Conservation (phyloP, 306 rosid species). For the Quercus alba region DNA sequence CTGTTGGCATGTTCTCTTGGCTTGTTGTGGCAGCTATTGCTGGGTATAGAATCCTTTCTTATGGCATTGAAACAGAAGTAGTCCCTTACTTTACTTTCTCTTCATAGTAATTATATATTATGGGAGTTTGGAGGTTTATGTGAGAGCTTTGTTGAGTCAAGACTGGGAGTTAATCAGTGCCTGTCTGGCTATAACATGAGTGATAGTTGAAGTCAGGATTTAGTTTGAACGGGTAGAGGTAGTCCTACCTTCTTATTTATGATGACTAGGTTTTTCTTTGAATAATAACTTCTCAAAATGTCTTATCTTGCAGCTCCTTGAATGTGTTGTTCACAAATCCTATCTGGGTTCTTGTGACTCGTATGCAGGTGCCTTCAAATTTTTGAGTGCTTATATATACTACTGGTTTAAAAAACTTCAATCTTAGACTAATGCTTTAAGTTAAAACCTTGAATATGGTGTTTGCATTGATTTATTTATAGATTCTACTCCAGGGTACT, state of each 20-base stretch:
- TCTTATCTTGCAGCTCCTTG: conserved; percentile 61
- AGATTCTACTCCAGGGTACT: not conserved
- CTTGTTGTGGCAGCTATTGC: conserved; percentile 83
- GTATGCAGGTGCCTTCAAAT: conserved; percentile 69
- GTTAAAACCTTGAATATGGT: not conserved
- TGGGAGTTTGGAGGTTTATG: conserved; percentile 1
- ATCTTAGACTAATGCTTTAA: not conserved
- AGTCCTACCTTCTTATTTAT: not conserved
- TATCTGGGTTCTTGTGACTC: conserved; percentile 89
- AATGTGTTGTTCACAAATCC: conserved; percentile 75
- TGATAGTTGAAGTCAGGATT: not conserved
- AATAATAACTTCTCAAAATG: not conserved
- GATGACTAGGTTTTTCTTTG: not conserved
- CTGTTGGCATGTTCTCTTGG: conserved; percentile 86
- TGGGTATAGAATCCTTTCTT: conserved; percentile 43
- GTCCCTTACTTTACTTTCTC: not conserved
- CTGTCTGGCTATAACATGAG: not conserved
- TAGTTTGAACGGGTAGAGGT: not conserved
- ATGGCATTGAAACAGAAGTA: not conserved
- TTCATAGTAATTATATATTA: not conserved
- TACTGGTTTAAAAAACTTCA: not conserved
- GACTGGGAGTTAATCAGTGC: not conserved
- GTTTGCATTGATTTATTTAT: not conserved
- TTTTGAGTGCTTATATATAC: not conserved
- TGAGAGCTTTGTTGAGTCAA: not conserved